Evolutionary conservation across 108 stramenopile species (phyloP).

Genomic region (Nitzschia palea): DNA sequence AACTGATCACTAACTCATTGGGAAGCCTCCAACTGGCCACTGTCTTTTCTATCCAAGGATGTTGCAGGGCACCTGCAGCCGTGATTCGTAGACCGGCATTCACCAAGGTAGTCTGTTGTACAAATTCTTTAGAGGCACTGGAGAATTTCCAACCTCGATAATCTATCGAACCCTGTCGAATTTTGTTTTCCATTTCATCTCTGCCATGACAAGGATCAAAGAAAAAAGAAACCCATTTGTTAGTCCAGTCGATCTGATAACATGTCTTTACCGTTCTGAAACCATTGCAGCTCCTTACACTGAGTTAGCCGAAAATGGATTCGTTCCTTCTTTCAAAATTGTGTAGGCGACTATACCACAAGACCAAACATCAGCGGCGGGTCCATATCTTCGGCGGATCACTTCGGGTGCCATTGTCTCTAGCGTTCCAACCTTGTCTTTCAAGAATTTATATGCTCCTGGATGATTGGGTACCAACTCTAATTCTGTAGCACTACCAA

Average conservation of each 20-base stretch:
- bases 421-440: conserved; percentile 34
- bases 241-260: conserved; percentile 19
- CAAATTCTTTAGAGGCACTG: conserved; percentile 53
- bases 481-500: conserved; percentile 67
- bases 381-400: conserved; percentile 65
- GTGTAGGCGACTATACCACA: conserved; percentile 69
- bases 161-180: conserved; percentile 51
- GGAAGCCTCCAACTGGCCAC: conserved; percentile 19
- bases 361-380: conserved; percentile 82
- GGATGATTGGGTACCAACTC: conserved; percentile 25
- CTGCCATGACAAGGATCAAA: no score
- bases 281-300: conserved; percentile 17
- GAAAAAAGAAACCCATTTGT: conserved; percentile 30
- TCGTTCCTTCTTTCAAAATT: conserved; percentile 51
- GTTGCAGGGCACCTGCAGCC: conserved; percentile 38
- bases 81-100: conserved; percentile 51
- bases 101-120: conserved; percentile 40
- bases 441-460: conserved; percentile 32
- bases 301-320: conserved; percentile 58
- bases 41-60: conserved; percentile 54
- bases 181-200: conserved; percentile 46
- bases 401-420: conserved; percentile 86
- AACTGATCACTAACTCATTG: conserved; percentile 28
- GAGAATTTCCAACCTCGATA: conserved; percentile 35
- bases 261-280: conserved; percentile 12